Base-by-base conservation (phyloP, 148 eudicot species). In the Camellia lanceoleosa region DNA sequence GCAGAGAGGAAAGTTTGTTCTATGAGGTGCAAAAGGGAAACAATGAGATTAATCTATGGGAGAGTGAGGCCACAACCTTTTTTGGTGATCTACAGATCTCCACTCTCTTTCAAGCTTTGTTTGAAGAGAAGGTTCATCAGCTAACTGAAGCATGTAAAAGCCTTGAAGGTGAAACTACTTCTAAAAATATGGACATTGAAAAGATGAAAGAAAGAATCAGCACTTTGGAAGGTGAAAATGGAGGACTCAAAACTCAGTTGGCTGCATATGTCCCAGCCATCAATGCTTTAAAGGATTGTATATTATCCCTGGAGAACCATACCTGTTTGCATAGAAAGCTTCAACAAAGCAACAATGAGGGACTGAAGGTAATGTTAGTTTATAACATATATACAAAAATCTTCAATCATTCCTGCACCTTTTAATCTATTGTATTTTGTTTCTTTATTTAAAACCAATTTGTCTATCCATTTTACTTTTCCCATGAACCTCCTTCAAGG, bases 231-330 rank as follows among this genome's bases (percentile, higher is more conserved):
- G 86, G 87, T 81, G 93, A 94, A 83, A 94, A 96, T 83, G 87
- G 86, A 85, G 89, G 83, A 56, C 86, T 92, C 18, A 89, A 90
- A 81, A 85, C 83, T 68, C 89, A 91, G 80, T 83, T 94, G 84
- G 90, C 87, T 81, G 86, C 91, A 41, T 88, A 84, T 84, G 79
- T 84, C 61, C 90, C 93, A 12, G 89, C 89, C 56, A 77, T 96
- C 66, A 71, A 76, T 23, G 88, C 93, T 81, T 84, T 96, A 83
- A 81, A 84, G 87, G 90, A 92, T 75, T 86, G 88, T 42, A 79
- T 96, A 73, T 88, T 88, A 80, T 96, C 99, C 60, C 85, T 96
- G 74, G 98, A 94, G 87, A 88, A 80, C 68, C 90, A 81, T 61
- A 86, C 85, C n/a, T 75, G 78, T 76, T 76, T 79, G 80, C 82